Percentiles rank a stretch among this genome's conserved stretches.
phyloP scores from a whole-genome alignment of 306 rosid species.

The Trichosanthes cucumerina region DNA sequence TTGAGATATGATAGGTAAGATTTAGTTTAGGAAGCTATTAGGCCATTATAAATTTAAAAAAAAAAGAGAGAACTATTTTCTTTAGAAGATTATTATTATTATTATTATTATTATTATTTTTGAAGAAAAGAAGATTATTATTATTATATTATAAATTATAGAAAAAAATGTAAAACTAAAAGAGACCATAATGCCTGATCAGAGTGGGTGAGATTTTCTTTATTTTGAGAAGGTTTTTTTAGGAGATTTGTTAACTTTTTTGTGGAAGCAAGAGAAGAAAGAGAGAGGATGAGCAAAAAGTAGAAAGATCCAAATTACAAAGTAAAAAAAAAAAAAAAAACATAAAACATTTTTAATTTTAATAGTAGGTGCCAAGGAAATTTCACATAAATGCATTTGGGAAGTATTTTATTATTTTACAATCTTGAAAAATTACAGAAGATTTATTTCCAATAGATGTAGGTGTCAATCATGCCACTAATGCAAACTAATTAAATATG shows the following conservation, averaged over 20 bases:
- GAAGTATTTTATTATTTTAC: background rate
- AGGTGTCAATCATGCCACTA: background rate
- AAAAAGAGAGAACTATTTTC: background rate
- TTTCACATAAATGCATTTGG: background rate
- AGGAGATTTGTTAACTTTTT: background rate
- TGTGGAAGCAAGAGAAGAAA: background rate
- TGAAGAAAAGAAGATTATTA: too few relatives aligned
- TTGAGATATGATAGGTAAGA: background rate
- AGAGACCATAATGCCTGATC: background rate
- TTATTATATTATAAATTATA: background rate
- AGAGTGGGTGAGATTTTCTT: background rate
- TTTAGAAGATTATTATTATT: background rate
- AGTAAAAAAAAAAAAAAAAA: background rate
- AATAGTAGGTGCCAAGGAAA: background rate
- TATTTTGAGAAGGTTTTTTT: background rate
- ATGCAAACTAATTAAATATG: slow-evolving; percentile 16
- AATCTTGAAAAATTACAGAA: background rate
- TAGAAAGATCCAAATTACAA: background rate
- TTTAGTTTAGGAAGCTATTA: background rate
- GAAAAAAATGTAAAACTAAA: background rate
- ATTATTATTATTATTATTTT: background rate
- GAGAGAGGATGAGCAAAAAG: background rate
- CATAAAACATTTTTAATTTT: background rate
- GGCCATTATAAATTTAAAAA: background rate
- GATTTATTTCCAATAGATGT: background rate